Base-by-base conservation (phyloP, 139 green algal species). In the Desmodesmus armatus region DNA sequence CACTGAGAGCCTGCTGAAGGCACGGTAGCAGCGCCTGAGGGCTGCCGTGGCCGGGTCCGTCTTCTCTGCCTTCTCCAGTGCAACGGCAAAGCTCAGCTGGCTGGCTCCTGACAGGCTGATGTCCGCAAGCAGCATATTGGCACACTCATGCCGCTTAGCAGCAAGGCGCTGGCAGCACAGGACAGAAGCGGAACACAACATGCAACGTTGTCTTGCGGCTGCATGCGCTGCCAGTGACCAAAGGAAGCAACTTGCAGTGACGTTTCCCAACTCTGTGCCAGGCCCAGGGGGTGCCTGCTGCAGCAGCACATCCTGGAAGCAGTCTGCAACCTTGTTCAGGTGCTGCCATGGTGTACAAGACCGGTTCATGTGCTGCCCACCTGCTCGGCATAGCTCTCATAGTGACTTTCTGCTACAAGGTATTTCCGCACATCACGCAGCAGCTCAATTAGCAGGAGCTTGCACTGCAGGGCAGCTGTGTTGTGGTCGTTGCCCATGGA, bases 1-100 rank as follows among this genome's bases (percentile, higher is more conserved):
- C 37, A 92, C 83, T 41, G 60, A 84, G n/a, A 92, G 73, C 79
- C 80, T 76, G 41, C 82, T 88, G 49, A 92, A 78, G 4, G 39
- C 40, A 0, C 62, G 44, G 58, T 92, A 92, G 79, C 85, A 90
- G 15, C 88, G 63, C 70, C 55, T 29, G n/a, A 85, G 55, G 21
- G 77, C 47, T 77, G 29, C 43, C 43, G 77, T 67, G 9, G 35
- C 76, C 51, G 83, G 83, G 25, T 83, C 83, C 7, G 9, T 29
- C 15, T 82, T 53, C 62, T 72, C 41, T n/a, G 77, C 65, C 63
- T 49, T 35, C 29, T 73, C 39, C 40, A 83, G 21, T n/a, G 44
- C 51, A 23, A 43, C 44, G 19, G 44, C 37, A 49, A 51, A 69
- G 29, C 29, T 51, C 25, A 41, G 25, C 35, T 80, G 47, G 58